Conservation (phyloP, 2,329 filamentous ascomycete genomes). For the Gaeumannomyces sp. region DNA sequence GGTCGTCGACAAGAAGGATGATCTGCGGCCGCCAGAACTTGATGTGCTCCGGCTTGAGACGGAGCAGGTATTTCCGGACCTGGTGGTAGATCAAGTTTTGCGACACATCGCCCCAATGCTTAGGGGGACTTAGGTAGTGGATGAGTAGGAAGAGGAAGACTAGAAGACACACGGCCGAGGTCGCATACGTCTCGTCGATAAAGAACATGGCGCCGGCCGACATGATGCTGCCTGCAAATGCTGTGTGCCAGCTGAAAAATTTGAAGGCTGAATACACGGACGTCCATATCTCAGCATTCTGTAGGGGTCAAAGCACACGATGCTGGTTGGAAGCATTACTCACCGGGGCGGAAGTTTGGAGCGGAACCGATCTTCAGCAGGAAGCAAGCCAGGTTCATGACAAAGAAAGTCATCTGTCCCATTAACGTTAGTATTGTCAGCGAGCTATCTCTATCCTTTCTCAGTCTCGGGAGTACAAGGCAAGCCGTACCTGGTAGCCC, state of each 20-base stretch:
- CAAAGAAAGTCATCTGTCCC: slow-evolving; percentile 73
- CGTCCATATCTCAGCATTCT: neutral
- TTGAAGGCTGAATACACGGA: slow-evolving; percentile 54
- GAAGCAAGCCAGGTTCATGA: slow-evolving; percentile 84
- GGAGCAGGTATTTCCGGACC: slow-evolving; percentile 78
- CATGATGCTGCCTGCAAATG: slow-evolving; percentile 64
- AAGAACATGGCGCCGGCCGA: slow-evolving; percentile 85
- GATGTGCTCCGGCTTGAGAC: slow-evolving; percentile 81
- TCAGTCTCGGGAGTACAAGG: neutral
- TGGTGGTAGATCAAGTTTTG: slow-evolving; percentile 84
- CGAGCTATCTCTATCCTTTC: neutral
- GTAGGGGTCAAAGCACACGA: neutral
- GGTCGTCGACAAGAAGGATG: slow-evolving; percentile 75
- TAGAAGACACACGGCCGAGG: slow-evolving; percentile 65
- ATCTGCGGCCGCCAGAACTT: slow-evolving; percentile 93
- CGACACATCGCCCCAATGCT: slow-evolving; percentile 85
- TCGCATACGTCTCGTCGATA: slow-evolving; percentile 75
- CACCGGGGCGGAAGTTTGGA: slow-evolving; percentile 72
- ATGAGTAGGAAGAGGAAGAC: slow-evolving; percentile 77
- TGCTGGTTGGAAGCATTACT: neutral
- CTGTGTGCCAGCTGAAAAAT: slow-evolving; percentile 84
- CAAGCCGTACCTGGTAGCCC: slow-evolving; percentile 61
- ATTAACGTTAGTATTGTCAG: slow-evolving; percentile 13
- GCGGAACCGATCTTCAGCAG: slow-evolving; percentile 80
- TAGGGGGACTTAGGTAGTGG: slow-evolving; percentile 78